Conservation (phyloP, 768 basidiomycete species). For the Leccinum arenicola region DNA sequence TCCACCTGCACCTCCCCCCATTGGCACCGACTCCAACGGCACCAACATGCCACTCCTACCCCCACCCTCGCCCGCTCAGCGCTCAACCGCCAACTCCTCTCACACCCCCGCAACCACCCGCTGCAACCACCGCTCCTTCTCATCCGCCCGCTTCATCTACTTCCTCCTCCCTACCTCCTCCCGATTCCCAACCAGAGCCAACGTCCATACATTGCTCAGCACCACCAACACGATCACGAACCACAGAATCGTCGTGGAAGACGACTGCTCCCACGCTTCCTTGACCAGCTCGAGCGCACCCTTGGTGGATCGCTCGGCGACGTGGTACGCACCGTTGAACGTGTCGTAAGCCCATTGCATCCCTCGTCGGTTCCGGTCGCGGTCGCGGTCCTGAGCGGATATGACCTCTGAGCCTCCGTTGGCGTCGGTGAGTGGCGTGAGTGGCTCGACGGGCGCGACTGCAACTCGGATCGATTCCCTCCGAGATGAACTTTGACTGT, state of each 20-base stretch:
- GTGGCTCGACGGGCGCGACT: constrained; percentile 46
- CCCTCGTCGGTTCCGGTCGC: constrained; percentile 65
- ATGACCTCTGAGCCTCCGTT: constrained; percentile 7
- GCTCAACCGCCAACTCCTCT: constrained; percentile 61
- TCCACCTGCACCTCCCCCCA: constrained; percentile 44
- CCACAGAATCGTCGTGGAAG: constrained; percentile 67
- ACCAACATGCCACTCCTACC: constrained; percentile 5
- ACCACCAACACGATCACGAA: constrained; percentile 72
- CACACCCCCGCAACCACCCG: constrained; percentile 68
- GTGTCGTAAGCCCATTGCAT: constrained; percentile 91
- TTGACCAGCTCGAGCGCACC: constrained; percentile 74
- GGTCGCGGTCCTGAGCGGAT: constrained; percentile 43
- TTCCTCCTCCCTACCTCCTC: constrained; percentile 45
- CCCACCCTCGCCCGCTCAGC: constrained; percentile 19
- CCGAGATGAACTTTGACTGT: constrained; percentile 85
- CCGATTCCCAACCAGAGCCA: constrained; percentile 45
- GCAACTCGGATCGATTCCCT: constrained; percentile 64
- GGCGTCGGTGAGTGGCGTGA: constrained; percentile 23
- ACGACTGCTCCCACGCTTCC: constrained; percentile 79
- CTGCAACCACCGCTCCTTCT: constrained; percentile 74
- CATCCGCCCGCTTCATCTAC: constrained; percentile 53
- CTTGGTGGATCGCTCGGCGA: constrained; percentile 65
- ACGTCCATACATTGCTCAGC: constrained; percentile 73
- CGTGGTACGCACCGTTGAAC: constrained; percentile 69
- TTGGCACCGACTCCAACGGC: constrained; percentile 18